phyloP scores from a whole-genome alignment of 2,329 filamentous ascomycete species.

The Juglanconis juglandina region DNA sequence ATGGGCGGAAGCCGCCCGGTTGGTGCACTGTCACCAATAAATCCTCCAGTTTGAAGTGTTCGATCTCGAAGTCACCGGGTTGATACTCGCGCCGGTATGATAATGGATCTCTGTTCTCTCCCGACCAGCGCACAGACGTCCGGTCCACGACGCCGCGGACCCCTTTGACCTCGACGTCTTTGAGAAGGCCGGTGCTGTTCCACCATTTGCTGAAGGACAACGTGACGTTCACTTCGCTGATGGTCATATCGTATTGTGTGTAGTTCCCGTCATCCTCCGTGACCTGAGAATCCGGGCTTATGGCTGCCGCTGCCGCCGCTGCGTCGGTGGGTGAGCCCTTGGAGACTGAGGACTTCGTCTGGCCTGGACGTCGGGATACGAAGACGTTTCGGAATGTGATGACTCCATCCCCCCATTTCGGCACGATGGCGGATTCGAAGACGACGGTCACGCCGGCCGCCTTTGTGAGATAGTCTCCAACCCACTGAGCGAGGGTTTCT shows the following conservation, averaged over 20 bases:
- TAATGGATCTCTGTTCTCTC: constrained; percentile 71
- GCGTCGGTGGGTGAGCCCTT: constrained; percentile 86
- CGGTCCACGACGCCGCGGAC: constrained; percentile 90
- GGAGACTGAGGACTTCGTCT: constrained; percentile 75
- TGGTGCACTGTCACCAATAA: constrained; percentile 89
- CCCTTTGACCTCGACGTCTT: constrained; percentile 90
- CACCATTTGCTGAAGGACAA: constrained; percentile 98
- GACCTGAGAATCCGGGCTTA: constrained; percentile 33
- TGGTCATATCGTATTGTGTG: constrained; percentile 93
- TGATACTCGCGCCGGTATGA: constrained; percentile 84
- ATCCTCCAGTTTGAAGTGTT: constrained; percentile 94
- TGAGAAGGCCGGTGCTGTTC: constrained; percentile 88
- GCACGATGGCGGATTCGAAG: constrained; percentile 96
- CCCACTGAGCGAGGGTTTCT: constrained; percentile 90
- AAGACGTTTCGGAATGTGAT: constrained; percentile 97
- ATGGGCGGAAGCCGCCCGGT: constrained; percentile 86
- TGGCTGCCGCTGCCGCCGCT: constrained; percentile 72
- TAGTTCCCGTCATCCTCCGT: constrained; percentile 89
- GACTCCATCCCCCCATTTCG: constrained; percentile 90
- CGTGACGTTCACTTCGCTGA: constrained; percentile 93
- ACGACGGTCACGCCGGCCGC: constrained; percentile 91
- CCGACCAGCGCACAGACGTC: constrained; percentile 72
- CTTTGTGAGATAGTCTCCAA: constrained; percentile 92
- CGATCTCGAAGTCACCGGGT: constrained; percentile 93
- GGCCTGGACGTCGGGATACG: constrained; percentile 84